Evolutionary conservation across 805 yeast genomes (phyloP), one percentile per base, ranked within the genome.

Genomic region (Saccharomycopsis lassenensis): DNA sequence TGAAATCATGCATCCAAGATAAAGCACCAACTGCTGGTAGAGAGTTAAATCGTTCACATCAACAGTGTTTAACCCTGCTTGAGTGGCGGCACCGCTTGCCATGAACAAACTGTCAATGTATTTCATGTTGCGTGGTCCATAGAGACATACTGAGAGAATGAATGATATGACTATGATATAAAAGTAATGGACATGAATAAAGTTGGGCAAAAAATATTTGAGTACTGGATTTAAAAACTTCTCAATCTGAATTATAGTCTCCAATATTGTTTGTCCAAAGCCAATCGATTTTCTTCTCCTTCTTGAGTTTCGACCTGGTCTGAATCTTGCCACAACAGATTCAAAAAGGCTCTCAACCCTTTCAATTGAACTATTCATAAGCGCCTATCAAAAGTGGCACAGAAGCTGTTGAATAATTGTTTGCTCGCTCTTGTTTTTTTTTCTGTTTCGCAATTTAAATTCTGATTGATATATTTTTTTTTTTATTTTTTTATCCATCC

Each of bases 61-160:
- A 17, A 83, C 63, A 0, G 95, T 79, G 52, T 85, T 86, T 37
- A 91, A 59, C 1, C 99, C 99, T 0, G 95, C 94, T 52, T 89
- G 95, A 1, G 97, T 85, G 1, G 78, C 59, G 0, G 91, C 74
- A 7, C 94, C 89, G 7, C 77, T 62, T 0, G 86, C 69, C 37
- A 83, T 61, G 54, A 89, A 83, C 23, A 91, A 58, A 1, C 80
- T 74, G 59, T 91, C 97, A 30, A 83, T 77, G 54, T 89, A 91
- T 6, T 17, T 18, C 25, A 69, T 51, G 50, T 79, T 77, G 37
- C 65, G 67, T n/a, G 68, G 67, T 0, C 95, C 95, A 49, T 77
- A 89, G 26, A 91, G 56, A 36, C 89, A 49, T 23, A 87, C 67
- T 0, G 96, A 84, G 1, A 82, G 74, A 1, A 86, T 25, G 2